Conservation (phyloP, 1,139 yeast genomes). For the Entelexis paramagnoliae region DNA sequence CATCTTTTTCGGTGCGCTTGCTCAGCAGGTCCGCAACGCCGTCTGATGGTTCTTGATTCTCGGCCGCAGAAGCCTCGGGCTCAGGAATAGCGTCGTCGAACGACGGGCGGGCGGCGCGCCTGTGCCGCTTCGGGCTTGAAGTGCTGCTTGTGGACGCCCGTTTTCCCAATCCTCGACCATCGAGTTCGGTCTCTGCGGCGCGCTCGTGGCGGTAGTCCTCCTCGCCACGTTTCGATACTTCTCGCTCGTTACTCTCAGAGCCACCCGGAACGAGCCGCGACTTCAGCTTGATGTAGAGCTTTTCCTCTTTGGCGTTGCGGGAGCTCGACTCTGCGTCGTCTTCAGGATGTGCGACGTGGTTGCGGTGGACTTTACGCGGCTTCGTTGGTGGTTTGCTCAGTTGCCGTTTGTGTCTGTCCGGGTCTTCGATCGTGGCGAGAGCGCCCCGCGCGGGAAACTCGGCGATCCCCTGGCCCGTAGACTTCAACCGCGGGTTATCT, state of each 20-base stretch:
- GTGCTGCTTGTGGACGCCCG: neutral
- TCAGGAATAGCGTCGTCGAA: neutral
- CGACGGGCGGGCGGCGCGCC: slow-evolving; percentile 8
- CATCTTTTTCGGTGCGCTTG: neutral
- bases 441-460: slow-evolving; percentile 13
- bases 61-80: neutral
- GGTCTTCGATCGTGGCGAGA: slow-evolving; percentile 13
- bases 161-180: neutral
- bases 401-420: slow-evolving; percentile 9
- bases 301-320: slow-evolving; percentile 4
- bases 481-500: slow-evolving; percentile 6
- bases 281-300: slow-evolving; percentile 6
- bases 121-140: neutral
- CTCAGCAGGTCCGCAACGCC: no score
- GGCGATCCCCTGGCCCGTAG: slow-evolving; percentile 14
- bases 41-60: neutral
- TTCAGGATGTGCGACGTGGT: neutral
- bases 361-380: neutral
- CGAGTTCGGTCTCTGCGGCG: neutral
- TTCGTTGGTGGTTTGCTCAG: slow-evolving; percentile 5
- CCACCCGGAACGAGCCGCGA: slow-evolving; percentile 3
- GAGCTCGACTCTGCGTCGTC: neutral
- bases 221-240: slow-evolving; percentile 7
- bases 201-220: slow-evolving; percentile 22
- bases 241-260: slow-evolving; percentile 11